phyloP scores from a whole-genome alignment of 768 basidiomycete species.

The Dioszegia crocea region DNA sequence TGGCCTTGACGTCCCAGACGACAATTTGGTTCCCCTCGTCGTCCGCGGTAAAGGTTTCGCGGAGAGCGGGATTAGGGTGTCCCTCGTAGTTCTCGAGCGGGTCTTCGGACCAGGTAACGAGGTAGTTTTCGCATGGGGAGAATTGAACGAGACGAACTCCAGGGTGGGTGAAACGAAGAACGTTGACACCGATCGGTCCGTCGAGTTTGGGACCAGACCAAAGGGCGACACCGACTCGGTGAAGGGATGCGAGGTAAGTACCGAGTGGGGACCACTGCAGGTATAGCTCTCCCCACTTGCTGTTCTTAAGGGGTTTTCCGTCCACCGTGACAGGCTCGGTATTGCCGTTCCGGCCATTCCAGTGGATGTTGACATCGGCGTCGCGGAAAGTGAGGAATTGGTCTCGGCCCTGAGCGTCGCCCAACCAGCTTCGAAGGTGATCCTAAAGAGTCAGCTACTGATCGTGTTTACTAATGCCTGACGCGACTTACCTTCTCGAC shows the following conservation, averaged over 20 bases:
- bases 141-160: constrained; percentile 94
- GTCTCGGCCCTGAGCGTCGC: constrained; percentile 85
- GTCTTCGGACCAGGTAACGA: constrained; percentile 96
- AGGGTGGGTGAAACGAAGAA: constrained; percentile 90
- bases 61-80: constrained; percentile 61
- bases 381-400: constrained; percentile 92
- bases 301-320: constrained; percentile 57
- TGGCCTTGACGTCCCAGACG: constrained; percentile 97
- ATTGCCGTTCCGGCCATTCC: constrained; percentile 77
- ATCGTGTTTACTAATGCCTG: not conserved
- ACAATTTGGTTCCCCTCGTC: constrained; percentile 96
- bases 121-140: constrained; percentile 91
- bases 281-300: constrained; percentile 93
- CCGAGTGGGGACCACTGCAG: constrained; percentile 95
- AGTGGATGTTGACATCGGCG: constrained; percentile 81
- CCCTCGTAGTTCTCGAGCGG: constrained; percentile 80
- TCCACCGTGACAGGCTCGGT: constrained; percentile 44
- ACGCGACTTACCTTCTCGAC: constrained; percentile 32
- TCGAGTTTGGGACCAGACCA: constrained; percentile 69
- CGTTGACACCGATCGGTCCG: constrained; percentile 50
- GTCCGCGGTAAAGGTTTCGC: constrained; percentile 57
- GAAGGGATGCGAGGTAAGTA: constrained; percentile 88
- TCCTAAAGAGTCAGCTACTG: constrained; percentile 59
- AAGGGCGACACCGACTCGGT: constrained; percentile 88
- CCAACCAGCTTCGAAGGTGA: constrained; percentile 91